phyloP scores from a whole-genome alignment of 108 stramenopile genomes.

The Cyclotella kingstonii region DNA sequence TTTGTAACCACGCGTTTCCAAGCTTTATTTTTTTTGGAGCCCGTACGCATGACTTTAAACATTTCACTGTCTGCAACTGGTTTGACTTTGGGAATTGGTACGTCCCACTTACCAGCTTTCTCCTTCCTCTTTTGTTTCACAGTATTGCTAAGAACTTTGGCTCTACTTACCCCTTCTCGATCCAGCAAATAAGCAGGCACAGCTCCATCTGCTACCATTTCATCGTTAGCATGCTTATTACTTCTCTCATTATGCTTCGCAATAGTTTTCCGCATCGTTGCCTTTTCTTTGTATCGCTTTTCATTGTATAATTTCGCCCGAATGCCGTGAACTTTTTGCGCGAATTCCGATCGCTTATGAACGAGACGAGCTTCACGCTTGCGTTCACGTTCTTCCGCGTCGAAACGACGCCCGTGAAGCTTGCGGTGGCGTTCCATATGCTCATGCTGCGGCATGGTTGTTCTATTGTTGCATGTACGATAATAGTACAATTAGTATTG shows the following conservation, averaged over 20 bases:
- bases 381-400: slow-evolving; percentile 92
- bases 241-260: slow-evolving; percentile 95
- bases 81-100: slow-evolving; percentile 99
- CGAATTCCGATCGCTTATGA: slow-evolving; percentile 93
- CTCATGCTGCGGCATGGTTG: slow-evolving; percentile 98
- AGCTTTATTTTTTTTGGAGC: slow-evolving; percentile 90
- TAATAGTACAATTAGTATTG: no score
- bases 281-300: slow-evolving; percentile 99
- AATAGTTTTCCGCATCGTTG: slow-evolving; percentile 98
- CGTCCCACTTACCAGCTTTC: slow-evolving; percentile 99
- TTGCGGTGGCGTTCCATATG: slow-evolving; percentile 99
- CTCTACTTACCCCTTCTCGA: slow-evolving; percentile 96
- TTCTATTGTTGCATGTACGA: background rate
- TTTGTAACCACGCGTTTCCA: slow-evolving; percentile 99
- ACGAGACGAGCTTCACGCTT: slow-evolving; percentile 96
- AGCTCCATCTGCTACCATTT: slow-evolving; percentile 93
- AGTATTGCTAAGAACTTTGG: slow-evolving; percentile 97
- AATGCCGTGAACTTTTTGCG: slow-evolving; percentile 97
- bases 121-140: slow-evolving; percentile 99
- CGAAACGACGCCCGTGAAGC: slow-evolving; percentile 97
- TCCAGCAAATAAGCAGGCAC: slow-evolving; percentile 98
- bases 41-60: slow-evolving; percentile 94
- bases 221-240: slow-evolving; percentile 95
- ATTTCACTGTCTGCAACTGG: slow-evolving; percentile 99
- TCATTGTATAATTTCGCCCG: slow-evolving; percentile 97